Conservation (phyloP, 2,329 filamentous ascomycete species). For the Diaporthe humulicola region DNA sequence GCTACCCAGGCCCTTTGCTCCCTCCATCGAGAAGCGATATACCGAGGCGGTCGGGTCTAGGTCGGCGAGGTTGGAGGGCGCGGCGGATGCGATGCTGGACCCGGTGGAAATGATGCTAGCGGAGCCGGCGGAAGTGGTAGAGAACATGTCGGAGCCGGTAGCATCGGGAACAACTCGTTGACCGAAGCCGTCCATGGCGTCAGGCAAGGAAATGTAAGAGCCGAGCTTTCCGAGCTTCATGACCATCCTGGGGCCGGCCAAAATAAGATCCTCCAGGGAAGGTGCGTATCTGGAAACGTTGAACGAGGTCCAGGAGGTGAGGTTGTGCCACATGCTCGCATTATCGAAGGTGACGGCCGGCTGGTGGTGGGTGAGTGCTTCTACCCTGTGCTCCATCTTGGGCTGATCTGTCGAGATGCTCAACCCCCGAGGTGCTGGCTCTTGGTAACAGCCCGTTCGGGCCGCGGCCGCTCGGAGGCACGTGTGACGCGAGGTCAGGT, state of each 20-base stretch:
- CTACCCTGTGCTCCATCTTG: constrained; percentile 38
- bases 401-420: constrained; percentile 12
- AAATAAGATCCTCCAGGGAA: constrained; percentile 76
- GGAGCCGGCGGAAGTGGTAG: constrained; percentile 57
- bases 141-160: constrained; percentile 58
- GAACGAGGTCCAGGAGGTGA: constrained; percentile 67
- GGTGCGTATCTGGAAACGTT: constrained; percentile 73
- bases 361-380: constrained; percentile 30
- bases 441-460: constrained; percentile 23
- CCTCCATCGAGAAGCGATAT: constrained; percentile 68
- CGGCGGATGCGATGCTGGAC: constrained; percentile 50
- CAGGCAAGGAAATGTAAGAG: constrained; percentile 71
- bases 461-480: constrained; percentile 26
- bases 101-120: constrained; percentile 66
- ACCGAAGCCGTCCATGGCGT: constrained; percentile 71
- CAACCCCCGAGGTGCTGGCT: constrained; percentile 14
- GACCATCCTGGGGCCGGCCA: constrained; percentile 78
- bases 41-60: constrained; percentile 56
- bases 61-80: constrained; percentile 58
- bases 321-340: constrained; percentile 63
- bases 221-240: constrained; percentile 76
- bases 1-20: constrained; percentile 80
- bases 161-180: constrained; percentile 72
- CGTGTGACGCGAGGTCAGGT: constrained; percentile 7
- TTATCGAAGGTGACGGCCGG: constrained; percentile 54